These are phyloP conservation scores for Thozetella sp. DNA, from an alignment of 495 filamentous ascomycete species.

Conservation along the genomic window DNA sequence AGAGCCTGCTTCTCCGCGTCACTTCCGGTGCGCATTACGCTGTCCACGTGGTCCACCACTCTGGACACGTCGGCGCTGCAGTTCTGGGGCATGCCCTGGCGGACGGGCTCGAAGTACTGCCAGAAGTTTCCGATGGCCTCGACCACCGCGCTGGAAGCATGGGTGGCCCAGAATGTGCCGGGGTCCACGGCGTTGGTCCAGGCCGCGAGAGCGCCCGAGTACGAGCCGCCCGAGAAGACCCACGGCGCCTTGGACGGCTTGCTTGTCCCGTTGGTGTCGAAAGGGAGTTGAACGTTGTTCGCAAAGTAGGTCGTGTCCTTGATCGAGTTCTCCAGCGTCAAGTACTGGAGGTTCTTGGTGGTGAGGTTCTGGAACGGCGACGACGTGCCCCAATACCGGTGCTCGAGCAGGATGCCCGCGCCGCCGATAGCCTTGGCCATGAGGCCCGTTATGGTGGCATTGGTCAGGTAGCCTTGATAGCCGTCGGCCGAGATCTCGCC, in stretches of 20 bases:
- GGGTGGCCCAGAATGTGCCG: constrained; percentile 70
- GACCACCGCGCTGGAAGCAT: constrained; percentile 64
- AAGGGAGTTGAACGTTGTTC: constrained; percentile 56
- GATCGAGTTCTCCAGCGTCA: constrained; percentile 65
- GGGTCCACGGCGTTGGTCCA: constrained; percentile 63
- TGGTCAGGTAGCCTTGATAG: constrained; percentile 43
- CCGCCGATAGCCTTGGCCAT: constrained; percentile 56
- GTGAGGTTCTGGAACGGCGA: constrained; percentile 59
- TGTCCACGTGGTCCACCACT: constrained; percentile 61
- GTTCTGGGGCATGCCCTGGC: constrained; percentile 64
- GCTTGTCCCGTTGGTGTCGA: constrained; percentile 54
- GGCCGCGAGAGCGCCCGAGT: constrained; percentile 63
- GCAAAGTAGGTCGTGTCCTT: constrained; percentile 66
- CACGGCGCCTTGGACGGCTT: constrained; percentile 60
- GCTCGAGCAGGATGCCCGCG: constrained; percentile 60
- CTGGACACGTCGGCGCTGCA: constrained; percentile 59
- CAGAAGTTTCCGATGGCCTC: constrained; percentile 66
- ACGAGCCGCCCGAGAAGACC: constrained; percentile 66
- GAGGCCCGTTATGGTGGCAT: constrained; percentile 40
- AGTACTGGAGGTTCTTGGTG: constrained; percentile 57
- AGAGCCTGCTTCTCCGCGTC: constrained; percentile 44
- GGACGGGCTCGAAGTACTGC: constrained; percentile 67
- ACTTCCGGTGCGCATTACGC: constrained; percentile 40
- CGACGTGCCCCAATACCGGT: constrained; percentile 64
- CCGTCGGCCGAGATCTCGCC: constrained; percentile 55